A percentile compares a stretch with the other conserved stretches of the same genome.
Conservation (phyloP, 306 rosid genomes). For the Chamaecrista fasciculata region DNA sequence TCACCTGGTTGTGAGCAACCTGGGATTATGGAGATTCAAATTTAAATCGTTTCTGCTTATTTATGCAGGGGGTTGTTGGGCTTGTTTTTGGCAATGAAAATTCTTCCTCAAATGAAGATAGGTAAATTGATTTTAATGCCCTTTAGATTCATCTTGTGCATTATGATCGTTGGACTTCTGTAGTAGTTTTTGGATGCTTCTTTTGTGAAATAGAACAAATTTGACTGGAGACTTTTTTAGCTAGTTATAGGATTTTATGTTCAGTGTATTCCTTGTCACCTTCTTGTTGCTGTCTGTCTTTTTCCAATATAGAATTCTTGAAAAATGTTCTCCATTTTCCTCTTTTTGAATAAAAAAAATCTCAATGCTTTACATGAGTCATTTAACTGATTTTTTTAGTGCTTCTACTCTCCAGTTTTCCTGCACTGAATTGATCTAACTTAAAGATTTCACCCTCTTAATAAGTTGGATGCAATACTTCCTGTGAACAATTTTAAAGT, state of each 20-base stretch:
- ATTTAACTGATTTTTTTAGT: not conserved
- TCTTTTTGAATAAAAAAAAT: not conserved
- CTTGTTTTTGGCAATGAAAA: conserved; percentile 86
- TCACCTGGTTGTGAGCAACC: not conserved
- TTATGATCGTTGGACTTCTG: not conserved
- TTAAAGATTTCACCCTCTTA: not conserved
- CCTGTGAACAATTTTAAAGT: not conserved
- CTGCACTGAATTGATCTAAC: not conserved
- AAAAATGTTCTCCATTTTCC: too few species aligned
- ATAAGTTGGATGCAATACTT: conserved; percentile 1
- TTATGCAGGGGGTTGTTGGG: conserved; percentile 80
- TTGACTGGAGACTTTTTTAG: not conserved
- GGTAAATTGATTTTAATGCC: conserved; percentile 37
- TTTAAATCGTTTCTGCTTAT: not conserved
- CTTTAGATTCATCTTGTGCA: not conserved
- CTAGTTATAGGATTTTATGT: not conserved
- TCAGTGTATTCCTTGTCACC: not conserved
- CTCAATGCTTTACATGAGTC: not conserved
- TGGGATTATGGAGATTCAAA: not conserved
- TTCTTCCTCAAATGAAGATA: conserved; percentile 74
- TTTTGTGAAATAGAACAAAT: not conserved
- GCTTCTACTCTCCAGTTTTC: not conserved
- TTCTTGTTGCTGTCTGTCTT: not conserved
- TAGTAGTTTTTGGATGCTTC: conserved; percentile 1
- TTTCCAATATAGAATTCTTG: not conserved